Evolutionary conservation across 441 rosid species (phyloP).

Genomic region (Adansonia madagascariensis): DNA sequence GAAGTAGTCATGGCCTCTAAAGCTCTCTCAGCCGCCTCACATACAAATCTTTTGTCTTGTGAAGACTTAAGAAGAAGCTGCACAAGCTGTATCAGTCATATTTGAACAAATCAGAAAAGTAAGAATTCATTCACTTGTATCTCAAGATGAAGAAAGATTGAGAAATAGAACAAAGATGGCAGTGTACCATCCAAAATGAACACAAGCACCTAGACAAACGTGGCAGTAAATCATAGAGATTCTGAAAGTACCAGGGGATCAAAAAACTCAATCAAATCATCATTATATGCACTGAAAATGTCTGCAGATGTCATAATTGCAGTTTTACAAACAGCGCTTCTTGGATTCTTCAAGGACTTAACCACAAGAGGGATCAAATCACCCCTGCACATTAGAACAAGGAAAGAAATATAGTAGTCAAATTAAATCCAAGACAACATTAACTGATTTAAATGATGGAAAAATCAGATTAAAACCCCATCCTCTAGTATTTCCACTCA

Average conservation of each 20-base stretch:
- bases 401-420: not conserved
- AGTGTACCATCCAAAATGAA: not conserved
- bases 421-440: conserved; percentile 10
- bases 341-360: conserved; percentile 88
- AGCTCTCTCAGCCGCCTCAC: conserved; percentile 88
- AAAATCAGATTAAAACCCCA: conserved; percentile 9
- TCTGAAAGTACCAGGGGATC: conserved; percentile 70
- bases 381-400: conserved; percentile 49
- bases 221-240: not conserved
- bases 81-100: conserved; percentile 56
- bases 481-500: conserved; percentile 21
- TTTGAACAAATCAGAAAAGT: conserved; percentile 18
- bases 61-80: conserved; percentile 94
- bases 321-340: conserved; percentile 91
- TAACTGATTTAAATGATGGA: conserved; percentile 15
- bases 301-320: conserved; percentile 89
- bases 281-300: conserved; percentile 66
- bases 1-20: conserved; percentile 67
- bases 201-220: conserved; percentile 7
- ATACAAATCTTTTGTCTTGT: conserved; percentile 89
- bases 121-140: conserved; percentile 7
- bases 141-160: conserved; percentile 17
- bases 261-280: conserved; percentile 63
- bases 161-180: conserved; percentile 22
- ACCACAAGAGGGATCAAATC: conserved; percentile 73